Base-by-base conservation (phyloP, 2,329 filamentous ascomycete genomes). In the Arthrobotrys musiformis region DNA sequence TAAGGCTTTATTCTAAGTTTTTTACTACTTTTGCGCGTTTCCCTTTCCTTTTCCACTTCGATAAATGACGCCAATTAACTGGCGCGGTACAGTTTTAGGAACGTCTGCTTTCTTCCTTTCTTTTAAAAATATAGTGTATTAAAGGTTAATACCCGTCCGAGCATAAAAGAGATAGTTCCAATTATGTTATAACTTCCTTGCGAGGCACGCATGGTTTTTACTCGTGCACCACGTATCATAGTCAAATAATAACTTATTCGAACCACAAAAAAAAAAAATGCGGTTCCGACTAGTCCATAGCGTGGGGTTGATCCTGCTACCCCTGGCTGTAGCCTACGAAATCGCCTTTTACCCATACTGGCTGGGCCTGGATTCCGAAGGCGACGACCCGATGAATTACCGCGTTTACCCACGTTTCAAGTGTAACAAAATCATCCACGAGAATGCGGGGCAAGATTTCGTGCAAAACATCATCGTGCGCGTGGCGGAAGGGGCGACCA, bases 61-160 rank as follows among this genome's bases (percentile, higher is more conserved):
- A 72, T 64, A 72, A 64, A 56, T 64, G 35, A 48, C 68, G 68
- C 68, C 68, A 72, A n/a, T n/a, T n/a, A n/a, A 72, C 37, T 64
- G 68, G 68, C 68, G 68, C 68, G 33, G 68, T 72, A 64, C 58
- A 58, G 33, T 69, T 48, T 46, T 48, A 69, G 50, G 28, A 37
- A 26, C 28, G 40, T 37, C 30, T 46, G 15, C 28, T 48, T 52
- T 52, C n/a, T n/a, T n/a, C n/a, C n/a, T n/a, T n/a, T n/a, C n/a
- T n/a, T n/a, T n/a, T n/a, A n/a, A 8, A 60, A 50, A 62, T 50
- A 54, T 62, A 62, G 5, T 63, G 28, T 54, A 33, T 70, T 44
- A 33, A 62, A 37, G 15, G 42, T 60, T 40, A 37, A 30, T 48
- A 44, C 17, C 26, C 13, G n/a, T 17, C 28, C 52, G 67, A 58